Base-by-base conservation (phyloP, 768 basidiomycete genomes). In the Xerocomellus chrysenteron region DNA sequence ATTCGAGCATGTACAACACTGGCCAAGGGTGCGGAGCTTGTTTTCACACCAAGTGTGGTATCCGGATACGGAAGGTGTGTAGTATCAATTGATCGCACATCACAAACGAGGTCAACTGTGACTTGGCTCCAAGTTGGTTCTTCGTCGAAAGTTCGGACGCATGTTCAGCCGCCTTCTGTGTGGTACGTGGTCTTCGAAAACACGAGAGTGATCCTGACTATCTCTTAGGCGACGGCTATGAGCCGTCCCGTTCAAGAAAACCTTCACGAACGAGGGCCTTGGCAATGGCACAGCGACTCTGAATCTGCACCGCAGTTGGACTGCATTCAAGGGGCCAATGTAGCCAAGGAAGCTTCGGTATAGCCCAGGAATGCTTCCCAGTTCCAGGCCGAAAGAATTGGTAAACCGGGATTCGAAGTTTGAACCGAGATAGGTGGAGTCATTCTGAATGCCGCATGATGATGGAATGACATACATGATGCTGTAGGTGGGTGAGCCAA, bases 41-140 rank as follows among this genome's bases (percentile, higher is more conserved):
- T 13, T 14, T 35, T 35, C 12, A 35, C 4, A 11, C 44, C 35
- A 21, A 24, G 21, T 21, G 26, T 45, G 32, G 52, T 12, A 28
- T 48, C 59, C 54, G 3, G 28, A 57, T 56, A 30, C 14, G 56
- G 54, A 54, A 62, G 63, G 63, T 62, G 61, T 26, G 59, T 64
- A 21, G 21, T 2, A 21, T 21, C 21, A 47, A 50, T 62, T 19
- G 43, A 19, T 33, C 17, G 4, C 41, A 32, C 30, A 4, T 33
- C 24, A 11, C 30, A 51, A 48, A 40, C 41, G 21, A 28, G 28
- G 47, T 47, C 9, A 6, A 44, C 24, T 47, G 19, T 48, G 51
- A 46, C 57, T 61, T 56, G 54, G 47, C 62, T 56, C 61, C 21
- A 21, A 21, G 21, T 66, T 61, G 64, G 57, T 54, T 32, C 21